Percentiles rank a stretch among this genome's conserved stretches.
Conservation (phyloP, 148 eudicot genomes). For the Nepenthes gracilis region DNA sequence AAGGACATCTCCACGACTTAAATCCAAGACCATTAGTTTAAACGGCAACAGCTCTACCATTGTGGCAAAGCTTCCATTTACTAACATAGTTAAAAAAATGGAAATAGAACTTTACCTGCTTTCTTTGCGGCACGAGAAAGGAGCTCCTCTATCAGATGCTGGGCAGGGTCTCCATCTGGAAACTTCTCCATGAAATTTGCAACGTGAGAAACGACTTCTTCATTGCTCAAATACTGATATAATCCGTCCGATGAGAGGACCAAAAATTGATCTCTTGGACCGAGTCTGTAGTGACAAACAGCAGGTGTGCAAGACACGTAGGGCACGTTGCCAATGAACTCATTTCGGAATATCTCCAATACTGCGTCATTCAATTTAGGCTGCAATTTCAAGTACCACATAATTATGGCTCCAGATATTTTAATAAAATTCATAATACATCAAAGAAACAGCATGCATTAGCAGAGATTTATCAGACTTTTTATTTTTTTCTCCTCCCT, state of each 20-base stretch:
- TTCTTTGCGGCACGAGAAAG: constrained; percentile 93
- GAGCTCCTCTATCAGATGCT: constrained; percentile 96
- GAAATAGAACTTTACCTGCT: constrained; percentile 52
- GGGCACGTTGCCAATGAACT: constrained; percentile 84
- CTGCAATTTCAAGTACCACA: constrained; percentile 40
- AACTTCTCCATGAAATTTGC: constrained; percentile 80
- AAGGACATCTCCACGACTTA: too few species aligned
- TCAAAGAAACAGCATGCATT: too few species aligned
- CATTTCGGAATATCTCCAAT: constrained; percentile 93
- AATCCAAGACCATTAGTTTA: too few species aligned
- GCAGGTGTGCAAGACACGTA: constrained; percentile 86
- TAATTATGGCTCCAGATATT: constrained; percentile 2
- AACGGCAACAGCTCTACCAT: too few species aligned
- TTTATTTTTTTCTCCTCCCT: too few species aligned
- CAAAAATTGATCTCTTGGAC: constrained; percentile 86
- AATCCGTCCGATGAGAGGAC: constrained; percentile 97
- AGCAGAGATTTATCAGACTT: too few species aligned
- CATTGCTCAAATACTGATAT: constrained; percentile 90
- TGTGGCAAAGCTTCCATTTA: too few species aligned
- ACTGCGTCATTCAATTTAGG: constrained; percentile 75
- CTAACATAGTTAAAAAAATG: neutral
- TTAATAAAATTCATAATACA: neutral
- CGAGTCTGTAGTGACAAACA: constrained; percentile 70
- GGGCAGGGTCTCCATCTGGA: constrained; percentile 99
- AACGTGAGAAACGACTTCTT: constrained; percentile 88